Evolutionary conservation across 306 rosid genomes (phyloP), one percentile per base, ranked within the genome.

Genomic region (Prunus padus): DNA sequence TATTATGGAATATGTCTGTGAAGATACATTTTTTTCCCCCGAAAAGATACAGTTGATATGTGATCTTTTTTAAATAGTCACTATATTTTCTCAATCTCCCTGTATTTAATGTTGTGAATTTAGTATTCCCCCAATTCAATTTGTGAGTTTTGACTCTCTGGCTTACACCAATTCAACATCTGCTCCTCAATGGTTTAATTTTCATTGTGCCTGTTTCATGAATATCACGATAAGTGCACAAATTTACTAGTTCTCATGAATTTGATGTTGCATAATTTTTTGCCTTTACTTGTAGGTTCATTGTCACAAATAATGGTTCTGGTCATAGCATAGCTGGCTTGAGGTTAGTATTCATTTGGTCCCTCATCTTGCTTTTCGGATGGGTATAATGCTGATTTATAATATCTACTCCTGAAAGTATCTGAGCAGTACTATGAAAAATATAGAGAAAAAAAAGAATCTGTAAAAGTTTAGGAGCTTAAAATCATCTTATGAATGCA

Each of bases 221-320:
- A 45, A 42, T 40, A 54, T 66, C 8, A 8, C 9, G 8, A 25
- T 20, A 28, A 47, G 37, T 26, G 5, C 74, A 28, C 19, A n/a
- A 44, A 44, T 44, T 51, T 16, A 42, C 49, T 64, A 54, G 20
- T 71, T 45, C 69, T 56, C 54, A n/a, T 59, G 5, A 18, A 25
- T 77, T 76, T 5, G 59, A 60, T 69, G 57, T 76, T 23, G 66
- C 47, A 5, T 59, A 56, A 40, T 74, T 22, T 79, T 74, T 37
- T 75, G n/a, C 16, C 67, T 65, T 23, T 63, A 74, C 65, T 73
- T 65, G 78, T 80, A 95, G 98, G 86, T 95, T 95, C 85, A 95
- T 95, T 60, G 92, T 92, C 60, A 95, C 97, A 61, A 92, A 92
- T 81, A 85, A 89, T 71, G 97, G 98, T 50, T 88, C 97, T 5